Base-by-base conservation (phyloP, 176 grass and related monocot species). In the Coix lacrymajobi region DNA sequence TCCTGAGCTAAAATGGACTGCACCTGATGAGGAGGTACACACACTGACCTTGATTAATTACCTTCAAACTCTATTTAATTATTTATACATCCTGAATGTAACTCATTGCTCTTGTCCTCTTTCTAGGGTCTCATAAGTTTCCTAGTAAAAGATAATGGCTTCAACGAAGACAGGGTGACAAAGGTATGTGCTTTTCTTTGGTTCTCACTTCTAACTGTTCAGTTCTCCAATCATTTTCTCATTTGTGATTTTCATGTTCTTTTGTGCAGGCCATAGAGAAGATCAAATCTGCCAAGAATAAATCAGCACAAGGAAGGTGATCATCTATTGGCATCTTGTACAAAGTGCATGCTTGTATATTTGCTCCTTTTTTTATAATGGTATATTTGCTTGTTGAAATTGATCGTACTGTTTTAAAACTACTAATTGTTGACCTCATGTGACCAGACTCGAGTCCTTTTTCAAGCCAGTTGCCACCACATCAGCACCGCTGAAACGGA, bases 231-330 rank as follows among this genome's bases (percentile, higher is more conserved):
- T 76, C 20, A 39, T 71, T 64, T 60, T 72, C 33, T 77, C 58
- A 73, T 56, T 4, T n/a, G 22, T 62, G 39, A 34, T 84, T 69
- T 71, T 71, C 31, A 75, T 79, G 29, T 29, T 24, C 12, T 76
- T 71, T 79, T 43, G 71, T 85, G 74, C 68, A 98, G 96, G 92
- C 92, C 32, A 91, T 98, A 88, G 96, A 92, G 87, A 98, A 88
- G 79, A 98, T 98, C 63, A 94, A 93, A 83, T 84, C 89, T 33
- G 81, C 92, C 56, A 95, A 93, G 76, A 95, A 95, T 72, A 98
- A 98, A 87, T 88, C 87, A 76, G 73, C 88, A 24, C 90, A 85
- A 78, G 89, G 85, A 71, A 84, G 87, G 92, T 98, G 83, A 91
- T 71, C 19, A 82, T 31, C 36, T 14, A 73, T n/a, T 3, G 32